Evolutionary conservation across 768 basidiomycete genomes (phyloP).

Genomic region (Polyporus arcularius): DNA sequence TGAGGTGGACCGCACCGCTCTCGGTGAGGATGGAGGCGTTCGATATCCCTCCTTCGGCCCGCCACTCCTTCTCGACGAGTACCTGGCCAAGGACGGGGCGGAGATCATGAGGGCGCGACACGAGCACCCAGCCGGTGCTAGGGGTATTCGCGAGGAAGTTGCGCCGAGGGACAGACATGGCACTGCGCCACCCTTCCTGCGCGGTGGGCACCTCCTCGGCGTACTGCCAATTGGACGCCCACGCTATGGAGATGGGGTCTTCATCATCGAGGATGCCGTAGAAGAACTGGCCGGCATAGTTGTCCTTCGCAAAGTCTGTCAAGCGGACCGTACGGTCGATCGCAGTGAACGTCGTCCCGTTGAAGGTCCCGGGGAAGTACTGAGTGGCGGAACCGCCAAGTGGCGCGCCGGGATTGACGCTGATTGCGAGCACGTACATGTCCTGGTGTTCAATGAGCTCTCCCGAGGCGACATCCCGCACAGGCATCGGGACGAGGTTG

Average conservation of each 20-base stretch:
- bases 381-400: slow-evolving; percentile 16
- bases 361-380: slow-evolving; percentile 16
- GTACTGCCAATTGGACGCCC: slow-evolving; percentile 18
- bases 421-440: slow-evolving; percentile 15
- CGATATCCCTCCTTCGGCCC: too few species aligned
- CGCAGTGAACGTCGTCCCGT: slow-evolving; percentile 15
- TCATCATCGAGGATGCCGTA: slow-evolving; percentile 10
- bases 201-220: slow-evolving; percentile 9
- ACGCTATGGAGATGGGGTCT: slow-evolving; percentile 11
- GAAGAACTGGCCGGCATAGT: slow-evolving; percentile 19
- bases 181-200: slow-evolving; percentile 18
- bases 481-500: slow-evolving; percentile 14
- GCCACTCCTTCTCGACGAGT: slow-evolving; percentile 1
- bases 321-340: slow-evolving; percentile 7
- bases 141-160: slow-evolving; percentile 10
- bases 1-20: slow-evolving; percentile 14
- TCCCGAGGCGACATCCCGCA: neutral
- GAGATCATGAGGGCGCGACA: slow-evolving; percentile 11
- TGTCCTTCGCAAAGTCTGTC: slow-evolving; percentile 18
- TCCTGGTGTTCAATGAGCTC: neutral
- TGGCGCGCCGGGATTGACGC: slow-evolving; percentile 17
- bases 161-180: slow-evolving; percentile 14
- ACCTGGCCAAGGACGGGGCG: slow-evolving; percentile 7
- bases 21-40: neutral
- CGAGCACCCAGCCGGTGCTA: slow-evolving; percentile 7